Evolutionary conservation across 2,329 filamentous ascomycete species (phyloP), one percentile per base, ranked within the genome.

Genomic region (Sarocladium oryzae): DNA sequence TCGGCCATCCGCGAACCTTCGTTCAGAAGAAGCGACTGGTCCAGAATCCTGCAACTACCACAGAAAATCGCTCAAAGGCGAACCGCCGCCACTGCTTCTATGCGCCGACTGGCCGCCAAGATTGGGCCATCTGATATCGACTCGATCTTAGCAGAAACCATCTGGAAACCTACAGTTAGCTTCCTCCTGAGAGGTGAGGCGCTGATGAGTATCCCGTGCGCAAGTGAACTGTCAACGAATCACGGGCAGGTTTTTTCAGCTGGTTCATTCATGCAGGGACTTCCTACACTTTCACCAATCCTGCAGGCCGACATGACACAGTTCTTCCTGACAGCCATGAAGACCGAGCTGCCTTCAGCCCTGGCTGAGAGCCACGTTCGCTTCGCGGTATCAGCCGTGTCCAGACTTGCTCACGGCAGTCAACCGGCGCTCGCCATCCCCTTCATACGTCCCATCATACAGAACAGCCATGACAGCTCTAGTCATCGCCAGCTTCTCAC

Each of bases 401-500:
- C 57, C 2, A 33, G 51, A 1, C 33, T 69, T 5, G 53, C 62
- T 1, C 43, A 35, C 1, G 60, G 64, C 21, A 65, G 69, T 15
- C 57, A 59, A 18, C 67, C 68, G 0, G 51, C 53, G 1, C 48
- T 61, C 2, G 67, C 67, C 0, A 60, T 57, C 5, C 57, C 62
- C 0, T 60, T 68, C 2, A 58, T 70, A 3, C 58, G 56, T 2
- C 52, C 63, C 15, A 37, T 68, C 9, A 53, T 68, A 2, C 37
- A 68, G 13, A 54, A 67, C 3, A 53, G 58, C 2, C 58, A 62
- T 5, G 58, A 63, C 20, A 68, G 63, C 36, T 61, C 63, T 1
- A 69, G 63, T 63, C 64, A 68, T 46, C 58, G 64, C 0, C 56
- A 60, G 21, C 51, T 69, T 2, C 54, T 69, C 26, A 62, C 54